Evolutionary conservation across 2,329 filamentous ascomycete genomes (phyloP).

Genomic region (Colletotrichum sojae): DNA sequence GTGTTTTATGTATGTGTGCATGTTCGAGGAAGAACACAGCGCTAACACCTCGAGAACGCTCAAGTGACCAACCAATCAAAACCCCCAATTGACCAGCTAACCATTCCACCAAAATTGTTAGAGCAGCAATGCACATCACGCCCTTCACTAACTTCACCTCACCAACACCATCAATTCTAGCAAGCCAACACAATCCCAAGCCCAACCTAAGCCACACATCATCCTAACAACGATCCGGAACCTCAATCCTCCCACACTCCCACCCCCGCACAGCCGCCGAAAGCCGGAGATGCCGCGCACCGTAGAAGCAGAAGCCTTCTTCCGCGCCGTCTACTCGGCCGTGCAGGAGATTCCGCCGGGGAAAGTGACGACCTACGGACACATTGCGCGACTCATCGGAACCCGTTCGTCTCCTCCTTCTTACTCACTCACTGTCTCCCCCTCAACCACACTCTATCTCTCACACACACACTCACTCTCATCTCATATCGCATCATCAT

Average conservation of each 20-base stretch:
- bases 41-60: no score
- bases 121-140: no score
- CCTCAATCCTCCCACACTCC: background rate
- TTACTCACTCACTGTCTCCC: no score
- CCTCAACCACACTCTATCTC: background rate
- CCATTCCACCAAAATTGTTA: no score
- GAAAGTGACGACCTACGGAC: slow-evolving; percentile 89
- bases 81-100: no score
- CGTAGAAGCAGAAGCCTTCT: slow-evolving; percentile 83
- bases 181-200: no score
- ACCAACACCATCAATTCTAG: no score
- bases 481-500: no score
- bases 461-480: background rate
- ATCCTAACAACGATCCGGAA: background rate
- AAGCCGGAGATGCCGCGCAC: slow-evolving; percentile 72
- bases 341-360: slow-evolving; percentile 88
- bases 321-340: slow-evolving; percentile 83
- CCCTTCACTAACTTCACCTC: no score
- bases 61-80: no score
- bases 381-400: slow-evolving; percentile 80
- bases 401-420: slow-evolving; percentile 69
- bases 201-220: background rate
- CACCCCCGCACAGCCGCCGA: background rate
- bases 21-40: no score
- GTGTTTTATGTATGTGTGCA: no score